A percentile compares a stretch with the other conserved stretches of the same genome.
These are phyloP conservation scores for Podospora sp. DNA, from an alignment of 495 filamentous ascomycete species.

Conservation along the genomic window DNA sequence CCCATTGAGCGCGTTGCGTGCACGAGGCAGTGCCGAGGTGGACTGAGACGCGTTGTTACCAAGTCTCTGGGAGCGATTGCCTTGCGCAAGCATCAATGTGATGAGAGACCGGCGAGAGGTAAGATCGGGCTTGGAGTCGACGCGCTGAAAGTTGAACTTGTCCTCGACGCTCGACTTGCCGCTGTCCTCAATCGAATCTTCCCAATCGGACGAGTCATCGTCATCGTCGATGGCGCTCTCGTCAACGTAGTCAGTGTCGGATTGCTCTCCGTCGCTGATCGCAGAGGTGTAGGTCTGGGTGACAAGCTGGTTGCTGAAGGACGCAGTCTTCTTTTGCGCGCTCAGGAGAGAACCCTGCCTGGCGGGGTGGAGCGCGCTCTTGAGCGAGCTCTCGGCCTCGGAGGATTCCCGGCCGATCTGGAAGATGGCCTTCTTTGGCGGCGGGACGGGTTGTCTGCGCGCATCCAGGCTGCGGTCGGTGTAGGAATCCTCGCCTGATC, in stretches of 20 bases:
- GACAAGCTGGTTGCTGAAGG: constrained; percentile 78
- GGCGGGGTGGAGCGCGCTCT: constrained; percentile 61
- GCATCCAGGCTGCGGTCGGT: constrained; percentile 47
- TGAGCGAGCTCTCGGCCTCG: constrained; percentile 79
- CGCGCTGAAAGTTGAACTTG: constrained; percentile 77
- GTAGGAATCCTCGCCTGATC: constrained; percentile 47
- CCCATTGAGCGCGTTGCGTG: constrained; percentile 71
- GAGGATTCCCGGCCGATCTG: constrained; percentile 75
- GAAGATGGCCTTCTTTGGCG: constrained; percentile 73
- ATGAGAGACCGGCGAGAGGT: constrained; percentile 85
- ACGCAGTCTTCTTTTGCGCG: constrained; percentile 73
- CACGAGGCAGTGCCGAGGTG: constrained; percentile 74
- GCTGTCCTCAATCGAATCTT: constrained; percentile 88
- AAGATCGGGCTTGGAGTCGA: constrained; percentile 85
- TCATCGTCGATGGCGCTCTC: constrained; percentile 88
- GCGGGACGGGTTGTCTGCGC: constrained; percentile 52
- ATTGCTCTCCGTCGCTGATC: constrained; percentile 71
- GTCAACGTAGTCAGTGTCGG: constrained; percentile 70
- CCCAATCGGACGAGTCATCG: constrained; percentile 86
- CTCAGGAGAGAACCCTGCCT: constrained; percentile 48
- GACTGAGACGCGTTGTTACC: constrained; percentile 73
- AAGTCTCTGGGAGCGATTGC: constrained; percentile 64
- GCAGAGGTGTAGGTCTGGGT: constrained; percentile 64
- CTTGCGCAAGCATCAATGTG: constrained; percentile 79
- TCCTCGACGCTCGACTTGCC: constrained; percentile 80